Conservation (phyloP, 495 filamentous ascomycete genomes). For the Tetracladium setigerum region DNA sequence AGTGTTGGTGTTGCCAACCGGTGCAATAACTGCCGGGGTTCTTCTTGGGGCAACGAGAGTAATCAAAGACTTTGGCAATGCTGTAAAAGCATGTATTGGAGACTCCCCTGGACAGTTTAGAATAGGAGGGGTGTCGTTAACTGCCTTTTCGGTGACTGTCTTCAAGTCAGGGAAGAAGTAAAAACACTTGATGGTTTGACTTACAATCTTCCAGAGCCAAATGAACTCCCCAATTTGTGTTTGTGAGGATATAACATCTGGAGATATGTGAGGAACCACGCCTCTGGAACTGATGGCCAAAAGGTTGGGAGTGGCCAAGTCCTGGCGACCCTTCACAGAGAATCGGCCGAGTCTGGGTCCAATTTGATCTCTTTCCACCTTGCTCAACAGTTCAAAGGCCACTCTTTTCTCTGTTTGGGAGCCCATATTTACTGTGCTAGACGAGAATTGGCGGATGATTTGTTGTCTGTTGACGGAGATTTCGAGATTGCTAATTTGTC, state of each 20-base stretch:
- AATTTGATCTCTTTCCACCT: slow-evolving; percentile 1
- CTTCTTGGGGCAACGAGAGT: slow-evolving; percentile 76
- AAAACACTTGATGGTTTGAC: slow-evolving; percentile 23
- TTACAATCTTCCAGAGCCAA: slow-evolving; percentile 90
- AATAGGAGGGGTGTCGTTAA: slow-evolving; percentile 32
- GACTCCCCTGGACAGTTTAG: slow-evolving; percentile 30
- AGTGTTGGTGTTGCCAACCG: slow-evolving; percentile 62
- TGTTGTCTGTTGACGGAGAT: background rate
- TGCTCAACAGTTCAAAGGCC: slow-evolving; percentile 8
- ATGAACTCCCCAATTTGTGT: slow-evolving; percentile 63
- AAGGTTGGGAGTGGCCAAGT: slow-evolving; percentile 74
- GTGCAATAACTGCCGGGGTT: slow-evolving; percentile 64
- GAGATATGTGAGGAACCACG: slow-evolving; percentile 76
- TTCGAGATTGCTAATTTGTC: slow-evolving; percentile 7
- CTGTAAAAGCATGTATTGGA: slow-evolving; percentile 66
- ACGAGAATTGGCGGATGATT: background rate
- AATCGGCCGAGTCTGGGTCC: slow-evolving; percentile 55
- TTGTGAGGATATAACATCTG: slow-evolving; percentile 66
- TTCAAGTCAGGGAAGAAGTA: slow-evolving; percentile 22
- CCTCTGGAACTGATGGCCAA: slow-evolving; percentile 75
- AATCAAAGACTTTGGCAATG: slow-evolving; percentile 40
- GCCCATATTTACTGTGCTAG: background rate
- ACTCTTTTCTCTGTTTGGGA: background rate
- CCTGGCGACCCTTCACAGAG: slow-evolving; percentile 45
- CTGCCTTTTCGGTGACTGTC: slow-evolving; percentile 69